Conservation (phyloP, 495 filamentous ascomycete species). For the Lepidopterella palustris region DNA sequence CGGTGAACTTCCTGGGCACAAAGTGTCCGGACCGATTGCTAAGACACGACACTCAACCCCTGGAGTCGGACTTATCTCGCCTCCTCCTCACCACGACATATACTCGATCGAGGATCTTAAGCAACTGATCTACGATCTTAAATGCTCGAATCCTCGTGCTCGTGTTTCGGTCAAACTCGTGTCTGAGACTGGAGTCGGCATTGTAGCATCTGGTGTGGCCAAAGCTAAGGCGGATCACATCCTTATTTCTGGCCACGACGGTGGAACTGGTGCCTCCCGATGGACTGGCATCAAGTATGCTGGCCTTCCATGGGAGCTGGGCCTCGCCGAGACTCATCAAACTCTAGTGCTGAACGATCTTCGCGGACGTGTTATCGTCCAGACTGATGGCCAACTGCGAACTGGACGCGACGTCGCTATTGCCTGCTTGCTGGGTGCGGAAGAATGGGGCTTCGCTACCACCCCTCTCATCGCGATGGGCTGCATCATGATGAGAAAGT, state of each 20-base stretch:
- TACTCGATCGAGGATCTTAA: conserved; percentile 99
- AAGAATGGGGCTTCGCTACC: conserved; percentile 98
- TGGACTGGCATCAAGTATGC: conserved; percentile 99
- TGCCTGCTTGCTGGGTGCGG: conserved; percentile 90
- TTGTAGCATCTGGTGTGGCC: conserved; percentile 95
- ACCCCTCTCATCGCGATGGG: conserved; percentile 95
- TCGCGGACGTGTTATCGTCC: conserved; percentile 91
- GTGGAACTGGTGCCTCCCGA: conserved; percentile 93
- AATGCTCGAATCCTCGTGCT: conserved; percentile 92
- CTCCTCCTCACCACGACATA: conserved; percentile 97
- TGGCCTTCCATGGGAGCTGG: conserved; percentile 95
- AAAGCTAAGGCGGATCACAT: conserved; percentile 99
- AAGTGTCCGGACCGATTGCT: conserved; percentile 94
- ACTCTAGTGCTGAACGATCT: conserved; percentile 98
- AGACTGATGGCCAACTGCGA: conserved; percentile 93
- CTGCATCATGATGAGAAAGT: conserved; percentile 92
- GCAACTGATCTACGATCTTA: conserved; percentile 97
- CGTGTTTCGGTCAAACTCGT: conserved; percentile 98
- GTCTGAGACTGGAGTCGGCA: conserved; percentile 96
- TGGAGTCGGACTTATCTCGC: conserved; percentile 97
- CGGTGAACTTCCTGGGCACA: conserved; percentile 96
- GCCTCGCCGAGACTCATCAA: conserved; percentile 97
- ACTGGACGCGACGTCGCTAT: conserved; percentile 96
- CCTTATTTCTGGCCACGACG: conserved; percentile 95
- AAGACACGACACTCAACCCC: conserved; percentile 97